These are phyloP conservation scores for Camellia lanceoleosa DNA, from an alignment of 148 eudicot species.

Conservation along the genomic window DNA sequence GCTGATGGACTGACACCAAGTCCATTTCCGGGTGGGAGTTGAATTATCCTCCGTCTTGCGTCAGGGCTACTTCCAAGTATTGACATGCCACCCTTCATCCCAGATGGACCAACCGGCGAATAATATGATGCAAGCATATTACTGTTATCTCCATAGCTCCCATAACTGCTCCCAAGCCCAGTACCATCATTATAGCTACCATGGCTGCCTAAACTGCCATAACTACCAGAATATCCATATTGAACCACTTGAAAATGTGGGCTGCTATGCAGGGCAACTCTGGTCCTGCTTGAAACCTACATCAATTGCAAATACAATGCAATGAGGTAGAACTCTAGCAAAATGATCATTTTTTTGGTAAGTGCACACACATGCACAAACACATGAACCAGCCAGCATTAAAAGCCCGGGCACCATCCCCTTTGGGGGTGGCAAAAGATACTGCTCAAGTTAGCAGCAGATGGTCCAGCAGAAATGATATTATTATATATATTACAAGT, in stretches of 20 bases:
- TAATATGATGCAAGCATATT: slow-evolving; percentile 68
- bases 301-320: slow-evolving; percentile 18
- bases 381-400: not conserved
- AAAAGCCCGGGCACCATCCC: not conserved
- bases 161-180: slow-evolving; percentile 78
- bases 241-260: slow-evolving; percentile 63
- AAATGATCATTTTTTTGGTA: not conserved
- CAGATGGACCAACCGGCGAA: slow-evolving; percentile 85
- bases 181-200: slow-evolving; percentile 82
- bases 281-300: slow-evolving; percentile 67
- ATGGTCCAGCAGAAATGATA: not conserved
- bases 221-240: slow-evolving; percentile 74
- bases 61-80: slow-evolving; percentile 89
- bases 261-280: slow-evolving; percentile 44
- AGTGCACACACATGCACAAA: not conserved
- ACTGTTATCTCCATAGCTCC: slow-evolving; percentile 87
- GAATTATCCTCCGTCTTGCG: slow-evolving; percentile 56
- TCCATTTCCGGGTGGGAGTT: slow-evolving; percentile 53
- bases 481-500: not conserved
- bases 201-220: slow-evolving; percentile 97
- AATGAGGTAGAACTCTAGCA: slow-evolving; percentile 11
- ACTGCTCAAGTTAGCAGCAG: not conserved
- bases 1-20: slow-evolving; percentile 78
- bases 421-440: not conserved
- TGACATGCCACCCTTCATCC: slow-evolving; percentile 63